Evolutionary conservation across 805 yeast genomes (phyloP), one percentile per base, ranked within the genome.

Genomic region (Myxozyma neotropica): DNA sequence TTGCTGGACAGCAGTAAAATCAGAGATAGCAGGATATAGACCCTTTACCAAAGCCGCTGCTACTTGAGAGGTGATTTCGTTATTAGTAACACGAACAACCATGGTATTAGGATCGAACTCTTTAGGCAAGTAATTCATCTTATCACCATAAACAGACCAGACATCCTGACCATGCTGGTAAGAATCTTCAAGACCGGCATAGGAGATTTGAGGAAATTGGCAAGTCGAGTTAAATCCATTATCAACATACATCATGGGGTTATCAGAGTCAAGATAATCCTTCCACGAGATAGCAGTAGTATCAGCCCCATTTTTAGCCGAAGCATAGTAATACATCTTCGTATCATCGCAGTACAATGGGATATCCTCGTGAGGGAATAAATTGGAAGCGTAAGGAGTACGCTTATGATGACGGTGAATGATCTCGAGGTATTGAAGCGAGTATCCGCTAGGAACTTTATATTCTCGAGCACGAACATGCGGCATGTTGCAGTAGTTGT

Each of bases 401-500:
- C 81, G 72, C 58, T 75, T 76, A 60, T 78, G 81, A 61, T 78
- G 81, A 35, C 81, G 74, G 61, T 78, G 81, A 24, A 77, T 69
- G 47, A 75, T 62, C 57, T 78, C 80, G 24, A 77, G 77, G 53
- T 75, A 76, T 21, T 52, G 49, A 13, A 59, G 49, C 38, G 39
- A 46, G 61, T 53, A n/a, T 52, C 65, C 43, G 43, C 40, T 33
- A 12, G 65, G 64, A 21, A 50, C 51, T 7, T 67, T 68, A 57
- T 72, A 77, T 21, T 65, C 64, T 31, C 68, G 72, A 19, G 74
- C 71, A 13, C 73, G 68, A 42, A 76, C 73, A 59, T 75, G 80
- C 5, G 81, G 81, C 80, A 78, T 78, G 64, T 73, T 73, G 64
- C 81, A 78, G 66, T 76, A 78, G 70, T 77, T 73, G 66, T 78